Evolutionary conservation across 805 yeast species (phyloP).

Genomic region (Dipodascopsis uninucleata): DNA sequence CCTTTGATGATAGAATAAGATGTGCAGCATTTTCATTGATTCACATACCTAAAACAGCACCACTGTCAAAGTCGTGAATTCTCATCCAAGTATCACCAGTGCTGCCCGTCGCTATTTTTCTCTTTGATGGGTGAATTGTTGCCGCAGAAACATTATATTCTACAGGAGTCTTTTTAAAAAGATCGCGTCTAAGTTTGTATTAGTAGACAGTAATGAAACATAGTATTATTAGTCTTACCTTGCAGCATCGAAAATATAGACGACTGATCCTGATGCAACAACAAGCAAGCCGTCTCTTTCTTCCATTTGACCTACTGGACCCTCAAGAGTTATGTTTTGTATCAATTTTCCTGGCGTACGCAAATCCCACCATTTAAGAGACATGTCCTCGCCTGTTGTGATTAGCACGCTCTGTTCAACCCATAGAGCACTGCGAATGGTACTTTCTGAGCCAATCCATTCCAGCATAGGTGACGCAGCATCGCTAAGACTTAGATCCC

Average conservation of each 20-base stretch:
- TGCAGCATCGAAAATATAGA: constrained; percentile 26
- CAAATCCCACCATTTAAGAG: constrained; percentile 34
- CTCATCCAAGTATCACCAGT: constrained; percentile 36
- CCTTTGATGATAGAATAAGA: background rate
- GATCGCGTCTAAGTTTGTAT: constrained; percentile 18
- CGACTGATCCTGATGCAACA: constrained; percentile 29
- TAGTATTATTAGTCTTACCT: background rate
- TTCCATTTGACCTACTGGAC: constrained; percentile 31
- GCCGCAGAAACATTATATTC: constrained; percentile 33
- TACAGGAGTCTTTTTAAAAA: constrained; percentile 24
- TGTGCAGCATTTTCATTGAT: background rate
- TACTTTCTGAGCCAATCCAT: constrained; percentile 28
- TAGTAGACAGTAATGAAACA: background rate
- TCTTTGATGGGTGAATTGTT: constrained; percentile 25
- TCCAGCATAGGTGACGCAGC: constrained; percentile 15
- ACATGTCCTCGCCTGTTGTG: constrained; percentile 29
- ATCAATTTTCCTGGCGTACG: constrained; percentile 14
- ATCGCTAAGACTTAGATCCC: constrained; percentile 22
- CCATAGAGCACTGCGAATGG: constrained; percentile 31
- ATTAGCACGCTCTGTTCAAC: constrained; percentile 23
- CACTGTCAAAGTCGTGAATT: constrained; percentile 30
- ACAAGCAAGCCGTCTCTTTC: constrained; percentile 24
- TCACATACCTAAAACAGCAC: constrained; percentile 5
- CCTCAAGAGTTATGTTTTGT: constrained; percentile 8
- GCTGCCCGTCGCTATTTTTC: constrained; percentile 32